These are phyloP conservation scores for Salinomyces thailandicus DNA, from an alignment of 2,329 filamentous ascomycete species.

Conservation along the genomic window DNA sequence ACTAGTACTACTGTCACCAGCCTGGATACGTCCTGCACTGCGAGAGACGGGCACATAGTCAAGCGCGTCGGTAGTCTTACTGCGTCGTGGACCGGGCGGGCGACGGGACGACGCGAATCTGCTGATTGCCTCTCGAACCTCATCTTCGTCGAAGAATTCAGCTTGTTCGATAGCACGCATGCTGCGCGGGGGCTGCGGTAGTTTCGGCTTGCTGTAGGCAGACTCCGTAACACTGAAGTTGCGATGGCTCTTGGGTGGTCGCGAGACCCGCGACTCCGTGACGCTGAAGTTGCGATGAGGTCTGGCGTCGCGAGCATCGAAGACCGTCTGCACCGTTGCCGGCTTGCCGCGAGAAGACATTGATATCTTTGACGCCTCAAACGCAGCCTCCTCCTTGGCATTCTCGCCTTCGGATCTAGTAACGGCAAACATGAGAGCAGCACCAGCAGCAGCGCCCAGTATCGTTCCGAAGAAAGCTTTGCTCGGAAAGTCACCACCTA, in stretches of 20 bases:
- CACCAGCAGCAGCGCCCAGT: slow-evolving; percentile 68
- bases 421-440: slow-evolving; percentile 66
- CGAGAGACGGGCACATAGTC: slow-evolving; percentile 13
- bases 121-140: slow-evolving; percentile 16
- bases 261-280: slow-evolving; percentile 19
- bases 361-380: slow-evolving; percentile 5
- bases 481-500: slow-evolving; percentile 9
- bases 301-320: slow-evolving; percentile 14
- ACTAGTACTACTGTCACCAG: slow-evolving; percentile 3
- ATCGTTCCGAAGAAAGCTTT: slow-evolving; percentile 53
- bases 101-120: slow-evolving; percentile 12
- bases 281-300: slow-evolving; percentile 26
- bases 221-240: slow-evolving; percentile 24
- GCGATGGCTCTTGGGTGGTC: slow-evolving; percentile 13
- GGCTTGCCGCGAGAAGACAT: slow-evolving; percentile 1
- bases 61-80: slow-evolving; percentile 16
- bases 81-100: slow-evolving; percentile 14
- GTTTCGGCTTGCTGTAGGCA: slow-evolving; percentile 12
- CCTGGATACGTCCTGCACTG: background rate
- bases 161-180: slow-evolving; percentile 29
- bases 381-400: slow-evolving; percentile 31
- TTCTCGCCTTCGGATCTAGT: slow-evolving; percentile 48
- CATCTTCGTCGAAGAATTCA: slow-evolving; percentile 12
- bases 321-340: background rate
- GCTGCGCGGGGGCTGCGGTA: slow-evolving; percentile 13